A percentile compares a stretch with the other conserved stretches of the same genome.
Evolutionary conservation across 495 filamentous ascomycete genomes (phyloP).

Genomic region (Neurospora intermedia): DNA sequence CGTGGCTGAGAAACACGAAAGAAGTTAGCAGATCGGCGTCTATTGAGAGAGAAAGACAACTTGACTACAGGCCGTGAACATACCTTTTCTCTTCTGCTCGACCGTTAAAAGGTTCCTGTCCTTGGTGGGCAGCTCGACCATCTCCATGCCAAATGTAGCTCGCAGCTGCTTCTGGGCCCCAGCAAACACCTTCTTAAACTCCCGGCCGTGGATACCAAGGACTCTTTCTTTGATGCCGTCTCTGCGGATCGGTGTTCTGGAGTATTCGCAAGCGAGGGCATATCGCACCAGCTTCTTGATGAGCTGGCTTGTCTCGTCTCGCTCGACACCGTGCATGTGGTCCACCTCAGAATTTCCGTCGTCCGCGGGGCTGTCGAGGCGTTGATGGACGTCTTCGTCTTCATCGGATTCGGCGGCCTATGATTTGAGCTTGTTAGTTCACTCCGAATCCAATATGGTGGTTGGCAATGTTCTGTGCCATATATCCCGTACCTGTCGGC

Average conservation of each 20-base stretch:
- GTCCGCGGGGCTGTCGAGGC: constrained; percentile 5
- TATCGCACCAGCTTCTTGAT: constrained; percentile 88
- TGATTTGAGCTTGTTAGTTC: neutral
- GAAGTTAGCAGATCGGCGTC: neutral
- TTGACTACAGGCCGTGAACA: neutral
- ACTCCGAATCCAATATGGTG: neutral
- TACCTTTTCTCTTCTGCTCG: constrained; percentile 52
- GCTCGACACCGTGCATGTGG: constrained; percentile 25
- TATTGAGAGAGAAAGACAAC: neutral
- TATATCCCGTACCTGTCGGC: neutral
- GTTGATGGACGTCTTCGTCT: constrained; percentile 14
- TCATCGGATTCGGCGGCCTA: constrained; percentile 12
- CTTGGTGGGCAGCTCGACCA: constrained; percentile 65
- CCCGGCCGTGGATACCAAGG: constrained; percentile 40
- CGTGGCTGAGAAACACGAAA: constrained; percentile 23
- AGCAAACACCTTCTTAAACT: constrained; percentile 61
- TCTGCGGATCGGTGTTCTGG: constrained; percentile 65
- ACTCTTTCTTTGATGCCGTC: constrained; percentile 70
- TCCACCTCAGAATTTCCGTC: constrained; percentile 27
- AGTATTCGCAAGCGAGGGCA: constrained; percentile 78
- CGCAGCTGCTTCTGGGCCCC: constrained; percentile 54
- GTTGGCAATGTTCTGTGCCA: neutral
- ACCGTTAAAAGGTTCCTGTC: constrained; percentile 83
- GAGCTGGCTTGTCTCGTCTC: constrained; percentile 42
- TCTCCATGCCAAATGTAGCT: constrained; percentile 70